phyloP scores from a whole-genome alignment of 495 filamentous ascomycete genomes.

The Tuber microsphaerosporum region DNA sequence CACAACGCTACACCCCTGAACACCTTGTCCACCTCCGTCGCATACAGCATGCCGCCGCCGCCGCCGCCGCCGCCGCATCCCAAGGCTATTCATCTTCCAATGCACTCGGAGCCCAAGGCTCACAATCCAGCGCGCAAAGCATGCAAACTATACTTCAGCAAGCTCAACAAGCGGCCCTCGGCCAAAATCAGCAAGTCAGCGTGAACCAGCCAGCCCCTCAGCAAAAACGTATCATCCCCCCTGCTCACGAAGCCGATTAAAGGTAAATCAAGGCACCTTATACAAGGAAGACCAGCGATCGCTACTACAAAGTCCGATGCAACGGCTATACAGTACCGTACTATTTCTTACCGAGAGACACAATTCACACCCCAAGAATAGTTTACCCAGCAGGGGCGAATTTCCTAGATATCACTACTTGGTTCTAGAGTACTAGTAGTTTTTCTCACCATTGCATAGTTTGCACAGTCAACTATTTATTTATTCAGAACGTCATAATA shows the following conservation, averaged over 20 bases:
- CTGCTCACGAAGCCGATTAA: not conserved
- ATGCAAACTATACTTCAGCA: constrained; percentile 27
- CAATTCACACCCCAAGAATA: no score
- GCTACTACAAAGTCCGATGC: no score
- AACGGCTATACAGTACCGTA: no score
- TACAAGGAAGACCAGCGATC: no score
- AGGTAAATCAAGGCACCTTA: no score
- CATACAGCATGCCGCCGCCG: constrained; percentile 5
- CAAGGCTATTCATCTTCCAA: not conserved
- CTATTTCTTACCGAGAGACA: no score
- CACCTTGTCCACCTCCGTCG: constrained; percentile 20
- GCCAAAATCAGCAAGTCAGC: constrained; percentile 23
- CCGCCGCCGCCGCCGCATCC: not conserved
- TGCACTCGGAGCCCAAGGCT: not conserved
- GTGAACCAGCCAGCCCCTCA: constrained; percentile 16
- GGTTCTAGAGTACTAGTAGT: no score
- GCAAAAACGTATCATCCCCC: constrained; percentile 13
- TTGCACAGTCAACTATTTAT: no score
- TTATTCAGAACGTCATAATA: no score
- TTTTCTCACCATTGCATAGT: no score
- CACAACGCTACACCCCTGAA: constrained; percentile 19
- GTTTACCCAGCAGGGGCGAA: no score
- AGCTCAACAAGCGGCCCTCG: constrained; percentile 32
- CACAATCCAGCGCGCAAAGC: not conserved
- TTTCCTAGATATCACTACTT: no score